Base-by-base conservation (phyloP, 345 rosid species). In the Salix arbutifolia region DNA sequence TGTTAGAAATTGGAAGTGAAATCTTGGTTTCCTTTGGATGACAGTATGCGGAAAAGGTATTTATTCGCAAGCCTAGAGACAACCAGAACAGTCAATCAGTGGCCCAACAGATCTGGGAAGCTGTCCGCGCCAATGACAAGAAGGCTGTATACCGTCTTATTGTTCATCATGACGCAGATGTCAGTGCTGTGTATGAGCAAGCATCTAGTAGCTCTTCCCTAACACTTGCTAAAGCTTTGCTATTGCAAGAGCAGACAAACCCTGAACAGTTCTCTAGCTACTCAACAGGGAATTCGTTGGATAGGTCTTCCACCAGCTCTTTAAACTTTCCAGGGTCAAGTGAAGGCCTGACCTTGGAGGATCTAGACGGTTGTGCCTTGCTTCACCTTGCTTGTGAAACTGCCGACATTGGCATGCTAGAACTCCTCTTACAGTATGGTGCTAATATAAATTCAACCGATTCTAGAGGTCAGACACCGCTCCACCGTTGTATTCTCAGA, bases 361-460 rank as follows among this genome's bases (percentile, higher is more conserved):
- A 84, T 73, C 75, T 86, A n/a, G 88, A 88, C 76, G 98, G 99
- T 33, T 87, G 96, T 79, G 79, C 97, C 53, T 85, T 94, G 72
- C 94, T 96, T 78, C 97, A 96, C 83, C 97, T 96, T 65, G 98
- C 99, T 68, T 96, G 97, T 88, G 97, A 94, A 86, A 87, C 90
- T 69, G 91, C 91, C 16, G 99, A 96, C 78, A 85, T 96, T 53
- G 98, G 99, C 76, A 94, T 96, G 99, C 83, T 94, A 14, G 99
- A 96, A 85, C 97, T 94, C 81, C 92, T 96, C 35, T 84, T 96
- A 46, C 99, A 96, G 76, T 96, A 94, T 67, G 97, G 98, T 76
- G 96, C 99, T 56, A 88, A 89, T 81, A 84, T 91, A 78, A 92
- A 94, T 79, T 86, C 91, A 44, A 80, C 80, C 26, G 98, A 92